Conservation (phyloP, 1,284 basidiomycete species). For the Ganoderma sinense region DNA sequence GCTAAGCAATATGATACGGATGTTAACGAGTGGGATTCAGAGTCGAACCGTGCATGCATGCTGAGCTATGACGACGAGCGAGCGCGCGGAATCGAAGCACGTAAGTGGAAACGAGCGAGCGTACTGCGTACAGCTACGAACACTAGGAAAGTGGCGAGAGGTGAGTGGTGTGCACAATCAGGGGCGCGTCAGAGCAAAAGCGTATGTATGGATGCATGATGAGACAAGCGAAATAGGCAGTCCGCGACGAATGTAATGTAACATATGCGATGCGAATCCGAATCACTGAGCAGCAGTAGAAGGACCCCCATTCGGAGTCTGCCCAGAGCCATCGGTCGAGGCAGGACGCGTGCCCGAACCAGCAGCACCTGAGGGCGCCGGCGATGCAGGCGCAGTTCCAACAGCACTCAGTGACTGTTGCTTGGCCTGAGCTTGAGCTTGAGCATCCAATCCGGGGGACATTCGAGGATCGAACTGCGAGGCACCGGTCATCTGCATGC, state of each 20-base stretch:
- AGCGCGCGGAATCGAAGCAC: neutral
- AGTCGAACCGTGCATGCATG: neutral
- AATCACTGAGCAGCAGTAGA: slow-evolving; percentile 19
- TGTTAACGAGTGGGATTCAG: neutral
- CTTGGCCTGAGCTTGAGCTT: neutral
- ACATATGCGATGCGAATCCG: slow-evolving; percentile 2
- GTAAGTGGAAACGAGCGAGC: neutral
- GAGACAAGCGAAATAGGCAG: neutral
- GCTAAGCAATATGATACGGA: neutral
- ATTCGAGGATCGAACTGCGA: slow-evolving; percentile 35
- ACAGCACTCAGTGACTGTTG: slow-evolving; percentile 20
- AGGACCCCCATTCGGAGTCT: slow-evolving; percentile 18
- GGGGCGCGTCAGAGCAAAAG: neutral
- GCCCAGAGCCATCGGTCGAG: slow-evolving; percentile 16
- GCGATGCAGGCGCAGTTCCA: slow-evolving; percentile 32
- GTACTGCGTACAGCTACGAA: neutral
- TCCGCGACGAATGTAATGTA: slow-evolving; percentile 3
- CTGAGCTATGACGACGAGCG: neutral
- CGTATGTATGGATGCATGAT: neutral
- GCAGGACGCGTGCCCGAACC: slow-evolving; percentile 17
- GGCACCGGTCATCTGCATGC: slow-evolving; percentile 38
- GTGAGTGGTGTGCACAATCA: neutral
- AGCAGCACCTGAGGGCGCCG: slow-evolving; percentile 17
- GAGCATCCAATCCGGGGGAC: slow-evolving; percentile 26
- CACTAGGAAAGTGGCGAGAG: neutral